phyloP scores from a whole-genome alignment of 2,329 filamentous ascomycete genomes.

The Penicillium verrucosum region DNA sequence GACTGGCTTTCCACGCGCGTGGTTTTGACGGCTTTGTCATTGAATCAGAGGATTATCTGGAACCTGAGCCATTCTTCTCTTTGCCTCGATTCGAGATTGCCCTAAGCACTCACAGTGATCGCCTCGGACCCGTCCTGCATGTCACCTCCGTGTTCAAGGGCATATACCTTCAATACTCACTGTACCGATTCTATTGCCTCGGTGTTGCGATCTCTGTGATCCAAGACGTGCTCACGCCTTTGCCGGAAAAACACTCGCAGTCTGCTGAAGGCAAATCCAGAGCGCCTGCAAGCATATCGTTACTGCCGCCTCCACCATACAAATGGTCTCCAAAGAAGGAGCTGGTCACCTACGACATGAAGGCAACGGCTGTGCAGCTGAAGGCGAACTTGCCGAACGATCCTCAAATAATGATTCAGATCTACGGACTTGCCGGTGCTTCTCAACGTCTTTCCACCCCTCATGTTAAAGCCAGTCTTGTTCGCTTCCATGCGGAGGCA shows the following conservation, averaged over 20 bases:
- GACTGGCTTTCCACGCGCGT: slow-evolving; percentile 73
- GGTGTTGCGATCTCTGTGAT: slow-evolving; percentile 77
- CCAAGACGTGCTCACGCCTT: slow-evolving; percentile 59
- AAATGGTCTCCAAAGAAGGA: slow-evolving; percentile 49
- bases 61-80: slow-evolving; percentile 79
- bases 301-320: slow-evolving; percentile 26
- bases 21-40: slow-evolving; percentile 88
- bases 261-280: slow-evolving; percentile 13
- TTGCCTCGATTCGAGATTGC: slow-evolving; percentile 85
- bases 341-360: slow-evolving; percentile 76
- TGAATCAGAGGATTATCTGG: slow-evolving; percentile 78
- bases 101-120: slow-evolving; percentile 79
- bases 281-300: slow-evolving; percentile 20
- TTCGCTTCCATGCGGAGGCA: slow-evolving; percentile 82
- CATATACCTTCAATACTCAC: slow-evolving; percentile 80
- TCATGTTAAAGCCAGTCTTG: slow-evolving; percentile 71
- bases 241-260: slow-evolving; percentile 18
- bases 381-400: slow-evolving; percentile 87
- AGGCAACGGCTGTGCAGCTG: slow-evolving; percentile 75
- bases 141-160: slow-evolving; percentile 77
- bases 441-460: slow-evolving; percentile 84
- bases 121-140: slow-evolving; percentile 82
- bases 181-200: slow-evolving; percentile 88
- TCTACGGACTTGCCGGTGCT: slow-evolving; percentile 78
- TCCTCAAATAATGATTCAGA: slow-evolving; percentile 85